Base-by-base conservation (phyloP, 2,329 filamentous ascomycete species). In the Arthrobotrys sinensis region DNA sequence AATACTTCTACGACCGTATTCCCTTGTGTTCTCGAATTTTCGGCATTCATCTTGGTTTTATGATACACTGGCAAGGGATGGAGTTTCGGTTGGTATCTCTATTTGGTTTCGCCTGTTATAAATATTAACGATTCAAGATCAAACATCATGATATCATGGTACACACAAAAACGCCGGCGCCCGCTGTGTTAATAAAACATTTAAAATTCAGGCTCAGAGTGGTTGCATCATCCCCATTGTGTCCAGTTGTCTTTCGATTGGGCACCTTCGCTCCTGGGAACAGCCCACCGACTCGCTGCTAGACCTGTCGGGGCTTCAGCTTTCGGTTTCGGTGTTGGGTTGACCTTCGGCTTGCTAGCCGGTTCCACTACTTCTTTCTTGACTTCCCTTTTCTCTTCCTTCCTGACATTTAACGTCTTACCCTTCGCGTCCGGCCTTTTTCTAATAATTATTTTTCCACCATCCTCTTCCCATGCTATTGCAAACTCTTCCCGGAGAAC, bases 381-480 rank as follows among this genome's bases (percentile, higher is more conserved):
- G 12, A 62, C 52, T 10, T 67, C 70, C 5, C 50, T 53, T 14
- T 63, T 75, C 34, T 67, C 72, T n/a, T 71, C 67, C 14, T 68
- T 78, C 43, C 32, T 67, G n/a, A 68, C 67, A 38, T 36, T 50
- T 36, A 72, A 57, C 6, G 16, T 53, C 19, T 62, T 69, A n/a
- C 11, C 68, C 24, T 55, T 66, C 34, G 81, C 81, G 81, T 88
- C 89, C 5, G 86, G 85, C 82, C 88, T 89, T 80, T 92, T 89
- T 83, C 98, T 95, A n/a, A 94, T 86, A 16, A 77, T 57, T 36
- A 97, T 91, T 82, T 86, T 91, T 50, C 88, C 87, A 3, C 89
- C 91, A 46, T 93, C 90, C 81, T 93, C 86, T 82, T 94, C 89
- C 96, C 96, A 99, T 0, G 94, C 94, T 0, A 98, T 91, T 1